These are phyloP conservation scores for Cyberlindnera nakhonratchasimensis DNA, from an alignment of 805 yeast species.

Conservation along the genomic window DNA sequence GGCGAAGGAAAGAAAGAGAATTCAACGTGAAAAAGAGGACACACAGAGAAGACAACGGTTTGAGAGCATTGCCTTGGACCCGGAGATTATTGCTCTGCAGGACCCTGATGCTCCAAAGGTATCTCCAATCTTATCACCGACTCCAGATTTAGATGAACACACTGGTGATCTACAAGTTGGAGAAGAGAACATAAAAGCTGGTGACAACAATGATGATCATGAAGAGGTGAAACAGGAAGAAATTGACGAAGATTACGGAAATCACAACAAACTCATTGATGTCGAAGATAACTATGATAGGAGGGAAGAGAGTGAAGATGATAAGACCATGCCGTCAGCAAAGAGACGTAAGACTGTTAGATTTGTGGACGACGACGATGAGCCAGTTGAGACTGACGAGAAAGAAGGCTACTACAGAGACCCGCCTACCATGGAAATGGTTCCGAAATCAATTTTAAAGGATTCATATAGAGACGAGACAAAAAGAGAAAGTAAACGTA, in stretches of 20 bases:
- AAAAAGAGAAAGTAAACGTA: not conserved
- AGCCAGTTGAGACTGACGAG: not conserved
- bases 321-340: not conserved
- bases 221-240: no score
- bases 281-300: not conserved
- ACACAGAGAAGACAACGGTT: not conserved
- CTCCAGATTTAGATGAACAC: not conserved
- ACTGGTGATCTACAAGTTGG: not conserved
- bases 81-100: slow-evolving; percentile 1
- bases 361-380: slow-evolving; percentile 6
- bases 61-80: slow-evolving; percentile 2
- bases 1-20: slow-evolving; percentile 1
- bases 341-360: slow-evolving; percentile 8
- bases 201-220: not conserved
- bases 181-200: not conserved
- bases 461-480: not conserved
- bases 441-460: slow-evolving; percentile 5
- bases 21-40: not conserved
- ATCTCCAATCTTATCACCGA: not conserved
- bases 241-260: not conserved
- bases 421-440: not conserved
- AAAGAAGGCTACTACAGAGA: not conserved
- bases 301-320: slow-evolving; percentile 2
- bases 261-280: not conserved
- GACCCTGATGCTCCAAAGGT: not conserved